A percentile compares a stretch with the other conserved stretches of the same genome.
Evolutionary conservation across 2,329 filamentous ascomycete genomes (phyloP).

Genomic region (Colletotrichum sp.): DNA sequence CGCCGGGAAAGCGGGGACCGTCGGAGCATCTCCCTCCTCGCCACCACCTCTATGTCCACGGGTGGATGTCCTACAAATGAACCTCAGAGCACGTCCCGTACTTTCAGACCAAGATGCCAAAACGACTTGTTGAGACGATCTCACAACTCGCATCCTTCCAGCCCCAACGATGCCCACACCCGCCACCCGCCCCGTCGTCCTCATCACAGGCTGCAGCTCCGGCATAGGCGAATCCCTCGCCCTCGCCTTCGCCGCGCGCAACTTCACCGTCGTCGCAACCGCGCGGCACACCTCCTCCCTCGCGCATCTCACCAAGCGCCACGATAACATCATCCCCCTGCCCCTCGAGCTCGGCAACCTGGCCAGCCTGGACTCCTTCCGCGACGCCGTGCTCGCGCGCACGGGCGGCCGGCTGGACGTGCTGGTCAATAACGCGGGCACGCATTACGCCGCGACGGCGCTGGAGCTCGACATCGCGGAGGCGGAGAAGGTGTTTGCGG

Average conservation of each 20-base stretch:
- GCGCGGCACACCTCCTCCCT: constrained; percentile 13
- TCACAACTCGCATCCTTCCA: background rate
- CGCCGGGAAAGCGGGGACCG: background rate
- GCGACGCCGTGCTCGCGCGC: background rate
- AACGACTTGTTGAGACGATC: background rate
- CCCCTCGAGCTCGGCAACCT: constrained; percentile 13
- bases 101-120: background rate
- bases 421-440: background rate
- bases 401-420: background rate
- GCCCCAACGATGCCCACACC: background rate
- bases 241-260: background rate
- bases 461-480: background rate
- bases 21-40: background rate
- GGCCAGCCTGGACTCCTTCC: background rate
- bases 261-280: constrained; percentile 21
- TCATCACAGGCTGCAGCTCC: constrained; percentile 15
- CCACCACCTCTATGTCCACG: background rate
- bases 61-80: background rate
- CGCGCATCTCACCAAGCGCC: constrained; percentile 5
- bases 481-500: background rate
- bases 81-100: background rate
- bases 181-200: background rate
- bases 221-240: constrained; percentile 21
- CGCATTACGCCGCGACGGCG: background rate
- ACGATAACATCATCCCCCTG: constrained; percentile 18